Evolutionary conservation across 23 red algal genomes (phyloP).

Genomic region (Agarophyton chilense): DNA sequence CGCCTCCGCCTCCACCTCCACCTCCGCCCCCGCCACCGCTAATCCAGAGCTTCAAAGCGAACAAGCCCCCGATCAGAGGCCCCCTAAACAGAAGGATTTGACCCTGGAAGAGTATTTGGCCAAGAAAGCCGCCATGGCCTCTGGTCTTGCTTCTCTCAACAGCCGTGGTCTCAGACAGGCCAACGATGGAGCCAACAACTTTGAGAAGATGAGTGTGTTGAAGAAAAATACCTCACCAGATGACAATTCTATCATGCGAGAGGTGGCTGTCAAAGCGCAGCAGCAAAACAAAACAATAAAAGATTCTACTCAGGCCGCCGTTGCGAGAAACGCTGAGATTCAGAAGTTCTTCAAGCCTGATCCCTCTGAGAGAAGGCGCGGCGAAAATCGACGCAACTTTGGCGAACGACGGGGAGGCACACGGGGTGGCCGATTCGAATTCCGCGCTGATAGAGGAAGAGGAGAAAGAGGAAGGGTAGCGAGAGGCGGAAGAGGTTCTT

Average conservation of each 20-base stretch:
- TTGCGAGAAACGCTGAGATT: slow-evolving; percentile 62
- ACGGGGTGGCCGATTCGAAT: neutral
- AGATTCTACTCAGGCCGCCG: slow-evolving; percentile 64
- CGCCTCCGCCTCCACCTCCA: neutral
- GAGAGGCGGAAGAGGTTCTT: slow-evolving; percentile 18
- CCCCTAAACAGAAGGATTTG: slow-evolving; percentile 47
- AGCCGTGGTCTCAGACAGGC: slow-evolving; percentile 7
- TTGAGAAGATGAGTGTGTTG: slow-evolving; percentile 62
- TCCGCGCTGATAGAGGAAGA: neutral
- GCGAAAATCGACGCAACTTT: slow-evolving; percentile 1
- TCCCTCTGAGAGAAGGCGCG: slow-evolving; percentile 15
- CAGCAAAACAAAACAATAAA: slow-evolving; percentile 53
- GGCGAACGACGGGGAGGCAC: neutral
- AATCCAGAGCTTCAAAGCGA: neutral
- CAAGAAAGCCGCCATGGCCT: slow-evolving; percentile 58
- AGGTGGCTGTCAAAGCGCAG: slow-evolving; percentile 52
- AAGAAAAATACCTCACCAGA: slow-evolving; percentile 41
- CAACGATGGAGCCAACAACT: slow-evolving; percentile 50
- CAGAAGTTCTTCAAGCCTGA: slow-evolving; percentile 68
- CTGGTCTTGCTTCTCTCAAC: slow-evolving; percentile 36
- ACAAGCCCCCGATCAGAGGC: neutral
- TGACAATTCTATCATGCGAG: slow-evolving; percentile 12
- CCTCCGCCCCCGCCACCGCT: neutral
- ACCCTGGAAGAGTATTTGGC: slow-evolving; percentile 66
- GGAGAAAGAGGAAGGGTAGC: slow-evolving; percentile 1